A percentile compares a stretch with the other conserved stretches of the same genome.
Conservation (phyloP, 208 protist genomes). For the Trichomonas gallinae region DNA sequence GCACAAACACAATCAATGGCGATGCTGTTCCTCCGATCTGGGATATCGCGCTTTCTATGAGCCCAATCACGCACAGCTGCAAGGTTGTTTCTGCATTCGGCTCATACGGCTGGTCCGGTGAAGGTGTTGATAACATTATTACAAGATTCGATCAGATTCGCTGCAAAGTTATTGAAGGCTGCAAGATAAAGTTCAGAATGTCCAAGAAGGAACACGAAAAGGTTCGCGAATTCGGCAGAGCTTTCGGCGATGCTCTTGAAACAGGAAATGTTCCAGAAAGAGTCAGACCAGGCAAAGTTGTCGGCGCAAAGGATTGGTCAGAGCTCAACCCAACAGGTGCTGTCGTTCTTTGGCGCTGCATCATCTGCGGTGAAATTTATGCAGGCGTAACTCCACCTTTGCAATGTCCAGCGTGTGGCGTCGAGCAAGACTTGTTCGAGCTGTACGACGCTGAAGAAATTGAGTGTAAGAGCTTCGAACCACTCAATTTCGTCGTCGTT, state of each 20-base stretch:
- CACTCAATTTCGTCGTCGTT: not conserved
- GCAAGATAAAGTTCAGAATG: not conserved
- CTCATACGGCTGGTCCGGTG: not conserved
- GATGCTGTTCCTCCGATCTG: conserved; percentile 3
- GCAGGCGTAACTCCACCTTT: not conserved
- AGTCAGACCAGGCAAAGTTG: not conserved
- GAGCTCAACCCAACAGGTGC: not conserved
- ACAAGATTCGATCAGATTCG: not conserved
- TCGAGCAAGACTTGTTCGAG: not conserved
- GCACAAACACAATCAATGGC: conserved; percentile 17
- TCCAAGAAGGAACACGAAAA: not conserved
- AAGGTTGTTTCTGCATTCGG: not conserved
- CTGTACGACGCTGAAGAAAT: not conserved
- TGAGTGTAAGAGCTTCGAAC: not conserved
- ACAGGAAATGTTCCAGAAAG: not conserved
- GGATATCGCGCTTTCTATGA: not conserved
- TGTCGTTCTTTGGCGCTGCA: not conserved
- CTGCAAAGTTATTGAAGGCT: not conserved
- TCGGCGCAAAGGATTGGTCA: not conserved
- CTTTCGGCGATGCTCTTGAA: not conserved
- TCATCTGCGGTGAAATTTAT: conserved; percentile 7
- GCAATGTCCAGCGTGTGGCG: not conserved
- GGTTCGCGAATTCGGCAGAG: not conserved
- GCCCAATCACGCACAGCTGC: not conserved
- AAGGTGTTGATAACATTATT: conserved; percentile 18